A percentile compares a stretch with the other conserved stretches of the same genome.
Evolutionary conservation across 2,329 filamentous ascomycete species (phyloP).

Genomic region (Lachnellula occidentalis): DNA sequence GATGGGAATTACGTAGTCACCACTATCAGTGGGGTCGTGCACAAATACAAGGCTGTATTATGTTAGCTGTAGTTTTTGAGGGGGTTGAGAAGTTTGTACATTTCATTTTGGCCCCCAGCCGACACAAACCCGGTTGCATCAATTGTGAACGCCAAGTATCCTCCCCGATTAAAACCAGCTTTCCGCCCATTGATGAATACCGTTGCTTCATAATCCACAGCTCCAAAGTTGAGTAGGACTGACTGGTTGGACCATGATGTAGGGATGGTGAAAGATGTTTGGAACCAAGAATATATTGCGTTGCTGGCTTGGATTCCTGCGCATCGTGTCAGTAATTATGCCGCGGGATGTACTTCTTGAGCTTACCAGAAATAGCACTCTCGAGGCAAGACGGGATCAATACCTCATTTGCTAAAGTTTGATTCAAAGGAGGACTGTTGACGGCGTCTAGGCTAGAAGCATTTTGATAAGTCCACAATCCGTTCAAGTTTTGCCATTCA

Average conservation of each 20-base stretch:
- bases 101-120: conserved; percentile 43
- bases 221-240: conserved; percentile 43
- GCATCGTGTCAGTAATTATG: neutral
- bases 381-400: conserved; percentile 50
- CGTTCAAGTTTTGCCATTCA: conserved; percentile 46
- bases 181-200: conserved; percentile 53
- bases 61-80: neutral
- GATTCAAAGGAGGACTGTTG: conserved; percentile 39
- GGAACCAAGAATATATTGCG: conserved; percentile 41
- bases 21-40: conserved; percentile 59
- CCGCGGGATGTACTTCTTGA: neutral
- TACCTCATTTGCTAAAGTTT: conserved; percentile 39
- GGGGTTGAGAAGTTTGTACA: conserved; percentile 36
- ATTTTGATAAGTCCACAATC: conserved; percentile 41
- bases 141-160: conserved; percentile 56
- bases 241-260: conserved; percentile 27
- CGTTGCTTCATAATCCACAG: conserved; percentile 45
- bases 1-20: conserved; percentile 52
- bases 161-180: conserved; percentile 50
- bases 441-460: conserved; percentile 35
- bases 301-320: conserved; percentile 36
- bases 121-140: conserved; percentile 45
- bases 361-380: conserved; percentile 41
- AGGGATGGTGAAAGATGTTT: conserved; percentile 43
- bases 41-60: conserved; percentile 53